Conservation (phyloP, 371 early-diverging fungal genomes). For the Lichtheimia hyalospora region DNA sequence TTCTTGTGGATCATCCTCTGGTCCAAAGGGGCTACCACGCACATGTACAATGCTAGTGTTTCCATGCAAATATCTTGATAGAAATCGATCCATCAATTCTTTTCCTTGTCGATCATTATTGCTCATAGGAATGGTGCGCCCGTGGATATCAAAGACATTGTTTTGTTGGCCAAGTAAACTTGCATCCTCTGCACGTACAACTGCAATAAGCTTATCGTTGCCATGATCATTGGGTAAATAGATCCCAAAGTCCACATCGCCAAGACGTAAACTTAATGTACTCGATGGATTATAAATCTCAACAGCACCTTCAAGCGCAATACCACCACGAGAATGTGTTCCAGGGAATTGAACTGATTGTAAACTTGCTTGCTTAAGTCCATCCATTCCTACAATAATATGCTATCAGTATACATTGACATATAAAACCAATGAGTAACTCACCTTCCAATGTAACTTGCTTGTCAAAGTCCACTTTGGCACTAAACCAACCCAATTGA, state of each 20-base stretch:
- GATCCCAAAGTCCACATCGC: conserved; percentile 50
- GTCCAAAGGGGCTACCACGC: conserved; percentile 36
- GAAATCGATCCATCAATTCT: conserved; percentile 29
- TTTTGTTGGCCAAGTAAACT: conserved; percentile 32
- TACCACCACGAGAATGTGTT: conserved; percentile 40
- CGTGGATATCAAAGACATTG: conserved; percentile 41
- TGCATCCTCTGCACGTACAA: conserved; percentile 40
- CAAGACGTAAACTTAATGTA: conserved; percentile 36
- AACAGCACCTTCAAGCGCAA: conserved; percentile 29
- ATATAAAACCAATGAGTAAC: neutral
- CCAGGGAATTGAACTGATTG: conserved; percentile 35
- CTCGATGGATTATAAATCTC: conserved; percentile 48
- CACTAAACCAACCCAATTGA: conserved; percentile 27
- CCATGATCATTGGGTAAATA: conserved; percentile 23
- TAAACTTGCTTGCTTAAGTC: conserved; percentile 38
- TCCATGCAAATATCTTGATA: conserved; percentile 43
- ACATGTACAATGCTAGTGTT: conserved; percentile 33
- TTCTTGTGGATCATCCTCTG: conserved; percentile 17
- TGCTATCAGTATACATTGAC: neutral
- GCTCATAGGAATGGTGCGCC: conserved; percentile 36
- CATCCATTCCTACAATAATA: conserved; percentile 42
- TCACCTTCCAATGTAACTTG: conserved; percentile 36
- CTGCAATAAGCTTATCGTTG: conserved; percentile 37
- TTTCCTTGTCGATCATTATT: conserved; percentile 16
- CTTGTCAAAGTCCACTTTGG: conserved; percentile 27